Evolutionary conservation across 176 grass and related monocot genomes (phyloP), one percentile per base, ranked within the genome.

Genomic region (Ensete ventricosum): DNA sequence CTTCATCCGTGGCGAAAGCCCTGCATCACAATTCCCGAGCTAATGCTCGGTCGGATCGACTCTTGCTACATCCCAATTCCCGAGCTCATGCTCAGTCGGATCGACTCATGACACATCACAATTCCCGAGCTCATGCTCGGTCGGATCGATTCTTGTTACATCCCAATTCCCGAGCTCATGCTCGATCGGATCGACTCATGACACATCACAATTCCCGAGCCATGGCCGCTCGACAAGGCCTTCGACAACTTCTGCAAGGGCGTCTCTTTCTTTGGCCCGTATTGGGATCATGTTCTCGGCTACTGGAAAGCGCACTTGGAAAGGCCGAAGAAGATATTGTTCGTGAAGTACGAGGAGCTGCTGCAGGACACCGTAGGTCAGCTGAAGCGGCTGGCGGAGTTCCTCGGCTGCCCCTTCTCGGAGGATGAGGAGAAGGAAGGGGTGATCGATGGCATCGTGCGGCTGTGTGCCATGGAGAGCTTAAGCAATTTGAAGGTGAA

Each of bases 301-400:
- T 85, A 85, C 73, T 81, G 73, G 83, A 59, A 4, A 3, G 67
- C 29, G 73, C 78, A 76, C 12, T 1, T 55, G 2, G 55, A 65
- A 73, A 14, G 14, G 26, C 83, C 83, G 5, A 1, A n/a, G 2
- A 50, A 80, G 52, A 78, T 81, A 29, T 14, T 85, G 55, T 85
- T 85, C 67, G 2, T 81, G 11, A 81, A 50, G 27, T 77, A 81
- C 52, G 78, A 85, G 73, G 83, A 77, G 73, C 23, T 81, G 57
- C 14, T 10, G 0, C 9, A 21, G 6, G 67, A 81, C 77, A 20
- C 78, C 2, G 55, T 24, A 2, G 67, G 26, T 2, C 51, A 77
- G 10, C 50, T 81, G 55, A 50, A 53, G 22, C 26, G 58, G 51
- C 57, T 81, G 8, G 78, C 58, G 0, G 67, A 76, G 14, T 77